A percentile compares a stretch with the other conserved stretches of the same genome.
Evolutionary conservation across 257 asterid genomes (phyloP).

Genomic region (Solanum piurae): DNA sequence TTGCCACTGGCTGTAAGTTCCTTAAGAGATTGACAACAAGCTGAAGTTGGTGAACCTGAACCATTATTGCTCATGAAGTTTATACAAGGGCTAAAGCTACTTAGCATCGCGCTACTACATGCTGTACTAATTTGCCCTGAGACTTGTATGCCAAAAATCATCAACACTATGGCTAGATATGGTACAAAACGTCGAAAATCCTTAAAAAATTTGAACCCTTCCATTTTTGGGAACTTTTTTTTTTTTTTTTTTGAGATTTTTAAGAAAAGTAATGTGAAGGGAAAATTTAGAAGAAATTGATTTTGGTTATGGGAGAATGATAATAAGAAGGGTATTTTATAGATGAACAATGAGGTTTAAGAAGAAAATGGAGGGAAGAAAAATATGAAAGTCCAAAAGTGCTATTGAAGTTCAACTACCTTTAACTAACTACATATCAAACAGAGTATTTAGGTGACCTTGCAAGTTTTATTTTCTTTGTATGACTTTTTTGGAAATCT

Average conservation of each 20-base stretch:
- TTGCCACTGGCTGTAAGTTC: conserved; percentile 50
- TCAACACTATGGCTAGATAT: conserved; percentile 10
- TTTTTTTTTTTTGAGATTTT: not conserved
- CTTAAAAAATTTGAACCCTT: conserved; percentile 1
- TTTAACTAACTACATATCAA: conserved; percentile 1
- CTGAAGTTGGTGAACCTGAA: conserved; percentile 38
- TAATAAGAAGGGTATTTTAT: not conserved
- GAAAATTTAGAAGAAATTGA: not conserved
- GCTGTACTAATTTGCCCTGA: conserved; percentile 34
- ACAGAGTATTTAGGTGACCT: conserved; percentile 9
- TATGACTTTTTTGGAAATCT: not conserved
- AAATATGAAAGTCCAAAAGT: not conserved
- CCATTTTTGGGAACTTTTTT: conserved; percentile 8
- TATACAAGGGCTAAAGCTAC: conserved; percentile 46
- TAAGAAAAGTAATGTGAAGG: conserved; percentile 3
- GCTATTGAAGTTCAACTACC: conserved; percentile 15
- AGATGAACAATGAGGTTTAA: not conserved
- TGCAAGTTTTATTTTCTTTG: not conserved
- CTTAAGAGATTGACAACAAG: conserved; percentile 60
- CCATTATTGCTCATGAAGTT: conserved; percentile 25
- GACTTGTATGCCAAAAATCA: not conserved
- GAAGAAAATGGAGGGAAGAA: not conserved
- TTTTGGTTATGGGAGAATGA: not conserved
- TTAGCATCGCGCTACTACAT: conserved; percentile 58
- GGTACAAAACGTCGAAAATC: conserved; percentile 12